Evolutionary conservation across 2,329 filamentous ascomycete species (phyloP).

Genomic region (Tolypocladium tropicale): DNA sequence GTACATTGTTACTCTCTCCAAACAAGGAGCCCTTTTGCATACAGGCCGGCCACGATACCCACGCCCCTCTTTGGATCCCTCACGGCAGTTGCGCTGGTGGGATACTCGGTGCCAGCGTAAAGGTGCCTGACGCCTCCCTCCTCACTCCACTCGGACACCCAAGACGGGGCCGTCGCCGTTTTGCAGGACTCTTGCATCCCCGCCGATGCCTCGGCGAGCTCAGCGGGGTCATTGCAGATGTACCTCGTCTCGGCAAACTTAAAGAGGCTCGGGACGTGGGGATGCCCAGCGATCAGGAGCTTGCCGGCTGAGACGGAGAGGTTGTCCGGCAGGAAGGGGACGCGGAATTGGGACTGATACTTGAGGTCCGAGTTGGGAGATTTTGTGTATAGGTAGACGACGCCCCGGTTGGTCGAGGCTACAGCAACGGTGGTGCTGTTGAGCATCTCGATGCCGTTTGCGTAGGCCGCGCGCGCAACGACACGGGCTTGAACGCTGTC

Average conservation of each 20-base stretch:
- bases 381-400: slow-evolving; percentile 20
- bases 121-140: slow-evolving; percentile 19
- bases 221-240: slow-evolving; percentile 21
- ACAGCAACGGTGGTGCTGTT: slow-evolving; percentile 27
- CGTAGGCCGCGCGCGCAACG: slow-evolving; percentile 24
- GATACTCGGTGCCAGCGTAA: slow-evolving; percentile 22
- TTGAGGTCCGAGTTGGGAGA: not conserved
- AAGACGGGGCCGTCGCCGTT: slow-evolving; percentile 10
- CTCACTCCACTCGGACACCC: slow-evolving; percentile 25
- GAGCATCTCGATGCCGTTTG: slow-evolving; percentile 30
- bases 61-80: slow-evolving; percentile 17
- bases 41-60: slow-evolving; percentile 26
- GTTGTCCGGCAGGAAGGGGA: slow-evolving; percentile 30
- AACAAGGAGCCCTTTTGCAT: slow-evolving; percentile 23
- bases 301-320: slow-evolving; percentile 18
- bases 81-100: slow-evolving; percentile 21
- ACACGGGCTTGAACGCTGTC: slow-evolving; percentile 11
- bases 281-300: slow-evolving; percentile 30
- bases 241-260: slow-evolving; percentile 21
- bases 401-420: slow-evolving; percentile 19
- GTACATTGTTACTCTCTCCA: slow-evolving; percentile 16
- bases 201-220: slow-evolving; percentile 11
- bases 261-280: slow-evolving; percentile 20
- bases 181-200: slow-evolving; percentile 5
- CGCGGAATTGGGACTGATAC: slow-evolving; percentile 1